phyloP scores from a whole-genome alignment of 2,329 filamentous ascomycete species.

The Sporothrix phasma region DNA sequence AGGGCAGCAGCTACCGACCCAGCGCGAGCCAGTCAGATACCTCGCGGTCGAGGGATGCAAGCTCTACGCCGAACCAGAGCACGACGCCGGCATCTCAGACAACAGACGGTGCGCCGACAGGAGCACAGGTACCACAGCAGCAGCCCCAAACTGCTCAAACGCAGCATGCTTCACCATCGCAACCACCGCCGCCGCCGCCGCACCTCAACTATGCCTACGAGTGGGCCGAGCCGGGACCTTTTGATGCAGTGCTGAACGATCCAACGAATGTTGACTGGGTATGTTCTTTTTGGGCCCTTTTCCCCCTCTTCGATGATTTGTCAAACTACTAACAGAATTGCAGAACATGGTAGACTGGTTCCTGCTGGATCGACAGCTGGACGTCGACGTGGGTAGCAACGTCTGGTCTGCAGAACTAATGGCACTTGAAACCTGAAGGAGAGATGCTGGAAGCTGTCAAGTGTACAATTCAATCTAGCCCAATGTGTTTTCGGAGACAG shows the following conservation, averaged over 20 bases:
- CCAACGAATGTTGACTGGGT: constrained; percentile 20
- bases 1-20: neutral
- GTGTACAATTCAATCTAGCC: neutral
- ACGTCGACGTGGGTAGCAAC: constrained; percentile 11
- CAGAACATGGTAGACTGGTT: constrained; percentile 19
- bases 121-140: neutral
- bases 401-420: constrained; percentile 20
- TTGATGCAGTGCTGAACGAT: constrained; percentile 16
- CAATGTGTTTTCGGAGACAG: neutral
- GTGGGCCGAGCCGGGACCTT: constrained; percentile 15
- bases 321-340: neutral
- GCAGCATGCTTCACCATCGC: neutral
- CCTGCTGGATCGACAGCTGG: constrained; percentile 14
- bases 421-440: constrained; percentile 6
- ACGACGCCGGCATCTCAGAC: neutral
- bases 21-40: neutral
- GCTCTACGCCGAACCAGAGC: neutral
- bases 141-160: neutral
- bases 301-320: neutral
- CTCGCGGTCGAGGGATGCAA: neutral
- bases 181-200: neutral
- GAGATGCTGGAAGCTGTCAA: neutral
- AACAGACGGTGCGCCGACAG: neutral
- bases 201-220: constrained; percentile 13
- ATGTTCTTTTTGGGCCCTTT: neutral